phyloP scores from a whole-genome alignment of 2,329 filamentous ascomycete genomes.

The Aspergillus ochraceoroseus region DNA sequence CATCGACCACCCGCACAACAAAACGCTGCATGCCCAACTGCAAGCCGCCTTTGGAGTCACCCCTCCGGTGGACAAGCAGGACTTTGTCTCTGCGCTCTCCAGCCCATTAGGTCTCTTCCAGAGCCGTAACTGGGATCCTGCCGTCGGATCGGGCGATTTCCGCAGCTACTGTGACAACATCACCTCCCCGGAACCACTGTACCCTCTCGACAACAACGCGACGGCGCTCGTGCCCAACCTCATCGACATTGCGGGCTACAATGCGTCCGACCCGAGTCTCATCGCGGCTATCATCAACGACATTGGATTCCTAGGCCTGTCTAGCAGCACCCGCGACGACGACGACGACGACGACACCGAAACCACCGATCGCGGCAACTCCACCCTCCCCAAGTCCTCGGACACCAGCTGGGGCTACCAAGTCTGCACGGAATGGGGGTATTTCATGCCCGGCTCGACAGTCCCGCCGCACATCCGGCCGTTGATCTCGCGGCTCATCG shows the following conservation, averaged over 20 bases:
- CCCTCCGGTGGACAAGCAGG: slow-evolving; percentile 15
- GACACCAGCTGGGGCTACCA: slow-evolving; percentile 57
- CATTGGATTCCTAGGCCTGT: slow-evolving; percentile 52
- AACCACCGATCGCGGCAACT: too few species aligned
- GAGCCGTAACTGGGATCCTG: slow-evolving; percentile 57
- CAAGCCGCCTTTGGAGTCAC: slow-evolving; percentile 52
- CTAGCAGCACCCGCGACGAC: slow-evolving; percentile 32
- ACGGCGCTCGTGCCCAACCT: slow-evolving; percentile 31
- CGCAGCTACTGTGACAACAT: slow-evolving; percentile 55
- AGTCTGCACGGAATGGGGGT: slow-evolving; percentile 65
- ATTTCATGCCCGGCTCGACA: slow-evolving; percentile 66
- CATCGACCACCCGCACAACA: slow-evolving; percentile 45
- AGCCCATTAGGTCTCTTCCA: slow-evolving; percentile 52
- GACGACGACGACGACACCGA: too few species aligned
- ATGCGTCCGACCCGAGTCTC: slow-evolving; percentile 38
- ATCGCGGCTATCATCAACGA: slow-evolving; percentile 54
- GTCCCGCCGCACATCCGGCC: slow-evolving; percentile 61
- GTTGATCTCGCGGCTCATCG: slow-evolving; percentile 65
- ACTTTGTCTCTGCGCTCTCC: slow-evolving; percentile 32
- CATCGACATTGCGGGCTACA: slow-evolving; percentile 14
- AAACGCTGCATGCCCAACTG: slow-evolving; percentile 42
- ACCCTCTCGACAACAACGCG: slow-evolving; percentile 28
- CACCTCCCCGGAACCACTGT: slow-evolving; percentile 44
- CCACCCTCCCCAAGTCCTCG: slow-evolving; percentile 12
- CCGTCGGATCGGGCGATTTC: slow-evolving; percentile 47